phyloP scores from a whole-genome alignment of 495 filamentous ascomycete species.

The Penicillium cataractarum region DNA sequence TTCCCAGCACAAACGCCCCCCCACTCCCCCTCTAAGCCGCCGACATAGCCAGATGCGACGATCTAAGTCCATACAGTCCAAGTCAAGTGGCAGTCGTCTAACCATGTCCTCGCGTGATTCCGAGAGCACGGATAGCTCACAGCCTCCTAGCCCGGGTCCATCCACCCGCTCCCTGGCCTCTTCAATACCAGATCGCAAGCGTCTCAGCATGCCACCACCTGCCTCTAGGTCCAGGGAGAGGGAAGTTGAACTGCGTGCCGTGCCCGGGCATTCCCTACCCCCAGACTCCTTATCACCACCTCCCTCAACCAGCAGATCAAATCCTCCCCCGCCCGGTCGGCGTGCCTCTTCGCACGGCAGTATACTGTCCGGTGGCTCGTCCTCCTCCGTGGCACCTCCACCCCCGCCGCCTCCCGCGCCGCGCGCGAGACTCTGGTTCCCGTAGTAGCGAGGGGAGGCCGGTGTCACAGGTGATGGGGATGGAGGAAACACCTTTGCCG shows the following conservation, averaged over 20 bases:
- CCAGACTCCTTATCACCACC: conserved; percentile 16
- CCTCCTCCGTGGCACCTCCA: conserved; percentile 34
- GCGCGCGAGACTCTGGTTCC: conserved; percentile 57
- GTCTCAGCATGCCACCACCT: conserved; percentile 32
- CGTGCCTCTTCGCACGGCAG: conserved; percentile 30
- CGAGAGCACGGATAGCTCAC: conserved; percentile 32
- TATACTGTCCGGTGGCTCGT: conserved; percentile 36
- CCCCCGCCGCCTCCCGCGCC: conserved; percentile 66
- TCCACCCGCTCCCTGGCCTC: conserved; percentile 17
- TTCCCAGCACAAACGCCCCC: conserved; percentile 51
- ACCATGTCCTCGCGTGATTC: conserved; percentile 32
- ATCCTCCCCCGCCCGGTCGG: conserved; percentile 19
- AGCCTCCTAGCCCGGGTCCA: conserved; percentile 40
- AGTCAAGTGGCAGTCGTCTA: conserved; percentile 37
- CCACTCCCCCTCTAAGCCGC: conserved; percentile 53
- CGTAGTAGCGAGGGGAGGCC: conserved; percentile 46
- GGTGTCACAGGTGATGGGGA: conserved; percentile 23
- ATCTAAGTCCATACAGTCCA: conserved; percentile 43
- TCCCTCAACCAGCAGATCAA: conserved; percentile 11
- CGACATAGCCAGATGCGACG: conserved; percentile 52
- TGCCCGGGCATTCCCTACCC: conserved; percentile 5
- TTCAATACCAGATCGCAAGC: conserved; percentile 25
- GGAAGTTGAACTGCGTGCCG: conserved; percentile 10
- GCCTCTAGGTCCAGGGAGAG: conserved; percentile 13
- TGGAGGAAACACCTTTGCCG: conserved; percentile 27